Percentiles rank a stretch among this genome's conserved stretches.
phyloP scores from a whole-genome alignment of 805 yeast genomes.

The Myxozyma neotropica region DNA sequence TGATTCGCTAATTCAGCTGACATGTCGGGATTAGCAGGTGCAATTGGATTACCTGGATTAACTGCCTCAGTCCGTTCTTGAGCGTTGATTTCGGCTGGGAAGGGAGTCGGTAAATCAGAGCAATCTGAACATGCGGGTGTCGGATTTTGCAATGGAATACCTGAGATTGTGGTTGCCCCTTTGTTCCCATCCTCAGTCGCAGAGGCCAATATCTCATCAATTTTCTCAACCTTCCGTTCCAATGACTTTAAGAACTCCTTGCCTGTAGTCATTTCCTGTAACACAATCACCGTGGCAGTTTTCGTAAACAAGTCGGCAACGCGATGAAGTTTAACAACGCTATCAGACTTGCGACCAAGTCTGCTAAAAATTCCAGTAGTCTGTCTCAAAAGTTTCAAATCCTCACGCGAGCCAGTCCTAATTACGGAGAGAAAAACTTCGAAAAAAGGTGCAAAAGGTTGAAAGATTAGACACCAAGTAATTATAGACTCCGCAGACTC shows the following conservation, averaged over 20 bases:
- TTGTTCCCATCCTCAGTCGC: background rate
- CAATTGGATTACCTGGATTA: background rate
- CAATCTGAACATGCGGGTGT: background rate
- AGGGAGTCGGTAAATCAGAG: background rate
- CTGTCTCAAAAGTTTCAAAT: constrained; percentile 9
- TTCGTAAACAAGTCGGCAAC: constrained; percentile 22
- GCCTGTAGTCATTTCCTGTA: background rate
- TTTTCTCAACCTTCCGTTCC: background rate
- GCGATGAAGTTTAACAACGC: constrained; percentile 10
- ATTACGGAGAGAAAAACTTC: constrained; percentile 17
- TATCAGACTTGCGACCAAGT: background rate
- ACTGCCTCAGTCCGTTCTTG: background rate
- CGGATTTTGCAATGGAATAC: background rate
- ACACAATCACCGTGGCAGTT: constrained; percentile 11
- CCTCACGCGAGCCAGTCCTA: constrained; percentile 12
- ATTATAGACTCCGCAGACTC: background rate
- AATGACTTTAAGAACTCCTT: background rate
- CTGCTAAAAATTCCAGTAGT: constrained; percentile 6
- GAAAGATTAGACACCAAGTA: constrained; percentile 17
- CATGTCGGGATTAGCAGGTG: background rate
- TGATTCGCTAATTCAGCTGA: constrained; percentile 1
- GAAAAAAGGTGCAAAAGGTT: constrained; percentile 27
- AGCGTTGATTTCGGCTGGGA: background rate
- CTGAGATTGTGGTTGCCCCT: background rate
- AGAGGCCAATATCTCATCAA: background rate